phyloP scores from a whole-genome alignment of 441 rosid genomes.

The Isatis lusitanica region DNA sequence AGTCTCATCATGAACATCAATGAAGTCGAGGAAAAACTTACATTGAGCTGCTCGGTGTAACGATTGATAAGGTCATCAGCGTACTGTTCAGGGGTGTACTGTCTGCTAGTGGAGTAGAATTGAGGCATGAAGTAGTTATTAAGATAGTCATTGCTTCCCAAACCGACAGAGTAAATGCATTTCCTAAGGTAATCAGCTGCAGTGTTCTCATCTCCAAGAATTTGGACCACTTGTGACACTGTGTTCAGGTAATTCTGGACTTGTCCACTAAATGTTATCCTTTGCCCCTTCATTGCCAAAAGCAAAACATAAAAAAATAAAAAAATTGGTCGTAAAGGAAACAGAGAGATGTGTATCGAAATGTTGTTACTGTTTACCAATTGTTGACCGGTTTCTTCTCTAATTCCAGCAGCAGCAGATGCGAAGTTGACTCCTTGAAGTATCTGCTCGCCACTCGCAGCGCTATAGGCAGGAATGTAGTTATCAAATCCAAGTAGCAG shows the following conservation, averaged over 20 bases:
- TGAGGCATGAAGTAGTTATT: slow-evolving; percentile 84
- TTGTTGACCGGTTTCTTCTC: slow-evolving; percentile 40
- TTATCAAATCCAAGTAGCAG: slow-evolving; percentile 44
- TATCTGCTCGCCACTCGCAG: slow-evolving; percentile 28
- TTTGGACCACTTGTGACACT: slow-evolving; percentile 51
- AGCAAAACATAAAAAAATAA: not conserved
- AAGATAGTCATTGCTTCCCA: slow-evolving; percentile 88
- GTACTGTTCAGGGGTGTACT: slow-evolving; percentile 53
- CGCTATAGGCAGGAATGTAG: slow-evolving; percentile 45
- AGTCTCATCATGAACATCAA: not conserved
- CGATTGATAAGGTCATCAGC: slow-evolving; percentile 55
- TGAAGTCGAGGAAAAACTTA: slow-evolving; percentile 10
- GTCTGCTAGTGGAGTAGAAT: slow-evolving; percentile 50
- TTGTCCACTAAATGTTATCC: slow-evolving; percentile 70
- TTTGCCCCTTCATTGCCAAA: slow-evolving; percentile 48
- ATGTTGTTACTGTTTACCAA: slow-evolving; percentile 35
- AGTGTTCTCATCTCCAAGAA: slow-evolving; percentile 51
- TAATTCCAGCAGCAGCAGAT: slow-evolving; percentile 59
- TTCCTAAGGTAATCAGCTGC: slow-evolving; percentile 57
- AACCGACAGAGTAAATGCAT: slow-evolving; percentile 63
- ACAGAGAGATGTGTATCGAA: not conserved
- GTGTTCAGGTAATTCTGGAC: slow-evolving; percentile 61
- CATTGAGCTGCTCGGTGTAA: slow-evolving; percentile 58
- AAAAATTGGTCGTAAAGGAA: not conserved
- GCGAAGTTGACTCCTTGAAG: slow-evolving; percentile 59